Conservation (phyloP, 352 stramenopile genomes). For the Globisporangium paroecandrum region DNA sequence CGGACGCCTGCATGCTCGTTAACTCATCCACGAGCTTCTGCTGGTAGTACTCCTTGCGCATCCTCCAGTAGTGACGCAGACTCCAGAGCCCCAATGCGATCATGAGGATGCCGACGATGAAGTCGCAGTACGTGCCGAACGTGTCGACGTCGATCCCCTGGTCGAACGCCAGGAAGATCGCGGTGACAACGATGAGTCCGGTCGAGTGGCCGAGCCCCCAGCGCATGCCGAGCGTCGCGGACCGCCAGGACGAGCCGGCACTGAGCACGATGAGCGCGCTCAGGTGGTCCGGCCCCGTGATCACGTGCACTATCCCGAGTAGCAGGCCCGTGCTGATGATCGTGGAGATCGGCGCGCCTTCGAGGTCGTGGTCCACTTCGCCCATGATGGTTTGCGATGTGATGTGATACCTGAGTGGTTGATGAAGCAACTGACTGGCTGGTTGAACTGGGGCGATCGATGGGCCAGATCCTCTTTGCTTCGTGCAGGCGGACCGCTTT, state of each 20-base stretch:
- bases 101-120: constrained; percentile 61
- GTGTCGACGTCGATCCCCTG: constrained; percentile 36
- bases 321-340: constrained; percentile 53
- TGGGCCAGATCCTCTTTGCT: neutral
- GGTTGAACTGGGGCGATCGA: neutral
- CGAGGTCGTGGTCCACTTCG: constrained; percentile 32
- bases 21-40: constrained; percentile 15
- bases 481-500: neutral
- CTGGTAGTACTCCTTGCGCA: constrained; percentile 33
- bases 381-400: constrained; percentile 22
- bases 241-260: constrained; percentile 62
- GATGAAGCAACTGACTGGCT: neutral
- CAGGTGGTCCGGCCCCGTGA: constrained; percentile 83
- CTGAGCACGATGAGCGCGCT: constrained; percentile 83
- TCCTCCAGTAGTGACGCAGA: constrained; percentile 35
- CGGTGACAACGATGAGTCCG: constrained; percentile 68
- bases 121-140: constrained; percentile 48
- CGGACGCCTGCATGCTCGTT: neutral
- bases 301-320: constrained; percentile 51
- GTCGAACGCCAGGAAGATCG: constrained; percentile 52
- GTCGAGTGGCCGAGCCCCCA: constrained; percentile 84
- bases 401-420: neutral
- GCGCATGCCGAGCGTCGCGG: constrained; percentile 75
- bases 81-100: constrained; percentile 43
- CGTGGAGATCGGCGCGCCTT: constrained; percentile 27